Base-by-base conservation (phyloP, 2,329 filamentous ascomycete genomes). In the Coniochaeta sp. region DNA sequence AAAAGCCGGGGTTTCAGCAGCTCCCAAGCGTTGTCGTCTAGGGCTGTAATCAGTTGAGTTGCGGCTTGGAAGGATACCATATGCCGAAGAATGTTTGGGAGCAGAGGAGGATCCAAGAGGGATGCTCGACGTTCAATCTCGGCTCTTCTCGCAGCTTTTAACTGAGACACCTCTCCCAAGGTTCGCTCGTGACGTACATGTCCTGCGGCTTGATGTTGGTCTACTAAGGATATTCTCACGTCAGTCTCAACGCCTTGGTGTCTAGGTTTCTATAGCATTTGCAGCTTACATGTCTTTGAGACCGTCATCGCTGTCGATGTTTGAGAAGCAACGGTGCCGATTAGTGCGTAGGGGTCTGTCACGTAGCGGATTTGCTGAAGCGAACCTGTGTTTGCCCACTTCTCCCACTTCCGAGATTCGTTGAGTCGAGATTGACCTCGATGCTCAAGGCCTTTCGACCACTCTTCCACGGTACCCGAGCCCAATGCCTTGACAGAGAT, bases 11-110 rank as follows among this genome's bases (percentile, higher is more conserved):
- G 85, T 66, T 86, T 85, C 38, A 93, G 77, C 58, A 88, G 74
- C 58, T 84, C 81, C 90, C 89, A 93, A 3, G 86, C 84, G 59
- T 79, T 76, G 62, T 91, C 88, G 64, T 84, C 86, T 66, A 93
- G 76, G 22, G 87, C 86, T 26, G 83, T 80, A 11, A 83, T 82
- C 40, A 91, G 88, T 64, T 90, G 84, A 54, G 89, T 81, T 33
- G 90, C 87, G 40, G 88, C 88, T 68, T 88, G 84, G 71, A 91
- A 93, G 1, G 89, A 86, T 55, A 89, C 82, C 72, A 91, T 89
- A 67, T 88, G 86, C 60, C 81, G 81, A 61, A 93, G 77, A 47
- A 89, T 78, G 64, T 79, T 80, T 43, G 85, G 74, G 57, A 77
- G 74, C 60, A 93, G 76, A 1, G 89, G 87, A 28, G 89, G 89